phyloP scores from a whole-genome alignment of 306 rosid species.

The Canavalia gladiata region DNA sequence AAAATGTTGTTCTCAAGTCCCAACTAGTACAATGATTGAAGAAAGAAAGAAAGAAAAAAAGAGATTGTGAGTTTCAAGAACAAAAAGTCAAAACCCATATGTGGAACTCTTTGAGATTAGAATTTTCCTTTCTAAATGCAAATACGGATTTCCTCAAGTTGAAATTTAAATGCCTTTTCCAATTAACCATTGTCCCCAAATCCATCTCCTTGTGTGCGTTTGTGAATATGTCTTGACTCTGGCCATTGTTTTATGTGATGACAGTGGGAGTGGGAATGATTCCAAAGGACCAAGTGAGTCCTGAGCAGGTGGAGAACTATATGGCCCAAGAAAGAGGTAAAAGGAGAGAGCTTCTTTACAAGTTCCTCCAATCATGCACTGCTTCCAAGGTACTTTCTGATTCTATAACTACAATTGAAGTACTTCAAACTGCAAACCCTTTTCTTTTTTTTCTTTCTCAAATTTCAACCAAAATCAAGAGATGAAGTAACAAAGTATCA shows the following conservation, averaged over 20 bases:
- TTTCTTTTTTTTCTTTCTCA: neutral
- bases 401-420: slow-evolving; percentile 14
- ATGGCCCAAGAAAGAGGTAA: slow-evolving; percentile 80
- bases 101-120: neutral
- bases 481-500: neutral
- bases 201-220: neutral
- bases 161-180: slow-evolving; percentile 28
- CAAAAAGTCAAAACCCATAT: slow-evolving; percentile 14
- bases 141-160: neutral
- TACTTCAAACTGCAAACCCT: neutral
- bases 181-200: neutral
- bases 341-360: slow-evolving; percentile 73
- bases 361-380: slow-evolving; percentile 65
- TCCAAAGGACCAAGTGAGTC: slow-evolving; percentile 77
- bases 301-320: slow-evolving; percentile 67
- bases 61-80: neutral
- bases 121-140: neutral
- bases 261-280: slow-evolving; percentile 91
- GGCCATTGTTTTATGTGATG: slow-evolving; percentile 32
- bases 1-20: neutral
- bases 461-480: slow-evolving; percentile 13
- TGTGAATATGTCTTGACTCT: slow-evolving; percentile 10
- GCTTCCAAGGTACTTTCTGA: slow-evolving; percentile 64
- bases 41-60: neutral
- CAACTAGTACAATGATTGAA: neutral